Conservation (phyloP, 129 eudicot genomes). For the Solidago caesia region DNA sequence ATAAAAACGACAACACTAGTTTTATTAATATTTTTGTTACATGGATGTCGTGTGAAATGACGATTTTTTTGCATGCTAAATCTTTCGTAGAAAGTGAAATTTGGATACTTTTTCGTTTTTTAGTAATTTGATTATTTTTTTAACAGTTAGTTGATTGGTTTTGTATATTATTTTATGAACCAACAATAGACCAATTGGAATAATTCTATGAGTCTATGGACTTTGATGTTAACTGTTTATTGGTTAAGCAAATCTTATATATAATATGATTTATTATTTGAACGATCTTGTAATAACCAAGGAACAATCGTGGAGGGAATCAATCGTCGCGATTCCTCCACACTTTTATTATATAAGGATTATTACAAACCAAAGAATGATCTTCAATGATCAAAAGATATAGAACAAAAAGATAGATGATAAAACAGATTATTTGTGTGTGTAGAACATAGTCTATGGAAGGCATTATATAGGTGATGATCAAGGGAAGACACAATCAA, state of each 20-base stretch:
- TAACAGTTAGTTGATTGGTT: neutral
- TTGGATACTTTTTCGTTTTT: constrained; percentile 7
- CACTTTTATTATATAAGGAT: no score
- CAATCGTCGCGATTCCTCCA: no score
- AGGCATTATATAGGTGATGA: no score
- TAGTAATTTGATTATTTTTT: neutral
- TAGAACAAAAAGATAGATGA: no score
- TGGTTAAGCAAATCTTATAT: constrained; percentile 14
- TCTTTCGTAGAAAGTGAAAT: constrained; percentile 25
- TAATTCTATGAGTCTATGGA: neutral
- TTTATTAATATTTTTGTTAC: constrained; percentile 1
- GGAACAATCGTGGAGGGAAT: no score
- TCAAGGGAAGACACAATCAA: no score
- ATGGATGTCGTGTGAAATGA: constrained; percentile 27
- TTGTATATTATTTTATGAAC: constrained; percentile 3
- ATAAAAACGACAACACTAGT: constrained; percentile 31
- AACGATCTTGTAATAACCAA: no score
- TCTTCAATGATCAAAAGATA: no score
- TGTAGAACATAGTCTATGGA: no score
- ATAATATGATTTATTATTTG: neutral
- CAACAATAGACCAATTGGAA: constrained; percentile 25
- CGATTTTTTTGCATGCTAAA: constrained; percentile 22
- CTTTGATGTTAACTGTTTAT: neutral
- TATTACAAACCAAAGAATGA: no score
- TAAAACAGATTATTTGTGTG: no score